Evolutionary conservation across 192 early-diverging fungal genomes (phyloP).

Genomic region (Umbelopsis vinacea): DNA sequence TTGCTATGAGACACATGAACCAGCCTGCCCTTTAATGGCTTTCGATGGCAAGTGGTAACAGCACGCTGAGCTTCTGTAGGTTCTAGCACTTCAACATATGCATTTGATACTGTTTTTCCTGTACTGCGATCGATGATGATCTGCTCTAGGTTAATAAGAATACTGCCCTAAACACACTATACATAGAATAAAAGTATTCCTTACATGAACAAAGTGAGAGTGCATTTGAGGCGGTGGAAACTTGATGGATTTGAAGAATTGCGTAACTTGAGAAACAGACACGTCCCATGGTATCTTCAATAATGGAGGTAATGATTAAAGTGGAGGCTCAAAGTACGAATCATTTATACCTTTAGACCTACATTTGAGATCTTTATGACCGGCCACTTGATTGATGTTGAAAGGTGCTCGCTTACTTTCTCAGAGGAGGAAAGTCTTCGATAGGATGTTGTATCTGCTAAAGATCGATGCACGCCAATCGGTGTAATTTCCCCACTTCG

Average conservation of each 20-base stretch:
- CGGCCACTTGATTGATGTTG: not conserved
- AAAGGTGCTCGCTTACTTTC: not conserved
- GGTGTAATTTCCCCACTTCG: not conserved
- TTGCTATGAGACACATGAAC: constrained; percentile 47
- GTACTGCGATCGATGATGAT: not conserved
- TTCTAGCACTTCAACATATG: not conserved
- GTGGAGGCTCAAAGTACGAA: not conserved
- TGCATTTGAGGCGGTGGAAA: not conserved
- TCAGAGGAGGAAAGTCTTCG: not conserved
- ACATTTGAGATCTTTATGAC: constrained; percentile 4
- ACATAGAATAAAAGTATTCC: not conserved
- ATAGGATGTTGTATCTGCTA: constrained; percentile 10
- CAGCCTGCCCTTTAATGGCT: constrained; percentile 58
- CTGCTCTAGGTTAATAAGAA: not conserved
- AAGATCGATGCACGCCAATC: not conserved
- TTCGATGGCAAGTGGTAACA: constrained; percentile 48
- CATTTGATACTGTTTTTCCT: constrained; percentile 8
- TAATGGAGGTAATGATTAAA: not conserved
- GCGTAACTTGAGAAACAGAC: constrained; percentile 2
- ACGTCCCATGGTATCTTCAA: constrained; percentile 14
- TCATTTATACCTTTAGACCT: not conserved
- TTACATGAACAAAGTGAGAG: constrained; percentile 17
- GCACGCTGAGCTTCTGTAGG: constrained; percentile 51
- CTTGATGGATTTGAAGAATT: not conserved
- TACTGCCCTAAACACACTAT: not conserved